Base-by-base conservation (phyloP, 1,284 basidiomycete species). In the Malassezia dermatis region DNA sequence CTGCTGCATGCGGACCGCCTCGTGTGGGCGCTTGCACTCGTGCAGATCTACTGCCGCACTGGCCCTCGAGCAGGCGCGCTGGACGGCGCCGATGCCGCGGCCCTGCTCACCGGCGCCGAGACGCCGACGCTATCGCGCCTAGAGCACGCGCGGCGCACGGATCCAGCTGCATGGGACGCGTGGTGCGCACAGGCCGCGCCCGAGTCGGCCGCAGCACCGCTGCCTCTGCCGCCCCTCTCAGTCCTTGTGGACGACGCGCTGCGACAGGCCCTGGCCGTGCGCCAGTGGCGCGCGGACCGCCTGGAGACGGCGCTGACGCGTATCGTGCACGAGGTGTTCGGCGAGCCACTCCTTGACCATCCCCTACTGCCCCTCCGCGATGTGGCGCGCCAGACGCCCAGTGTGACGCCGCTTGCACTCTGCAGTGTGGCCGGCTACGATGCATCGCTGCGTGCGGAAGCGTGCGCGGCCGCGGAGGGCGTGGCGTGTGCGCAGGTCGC, bases 1-100 rank as follows among this genome's bases (percentile, higher is more conserved):
- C 78, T 99, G 27, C 81, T 96, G 23, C 88, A 98, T 74, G 82
- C 84, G 17, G 94, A 99, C 70, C 86, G 93, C 63, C 80, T 94
- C 56, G 86, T 94, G 79, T 82, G 96, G 24, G 89, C 88, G 0
- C 84, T 93, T 19, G 81, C 90, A 19, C 80, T 99, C 17, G 86
- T 88, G 0, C 90, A 93, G 73, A 84, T 95, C 62, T 90, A 91
- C 74, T 75, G 91, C 15, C 83, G 87, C 46, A 67, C 70, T 37
- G 61, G 66, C 19, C 64, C 58, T 8, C 63, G 62, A 10, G 59
- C 60, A 5, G 64, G 66, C 8, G 84, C 84, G 6, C 73, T 82
- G 7, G 86, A 87, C 64, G 84, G 86, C 46, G 71, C 69, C 21
- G 94, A 95, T 71, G 78, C 94, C 32, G 88, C 91, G 67, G 89